These are phyloP conservation scores for Diatrype stigma DNA, from an alignment of 2,329 filamentous ascomycete genomes.

Conservation along the genomic window DNA sequence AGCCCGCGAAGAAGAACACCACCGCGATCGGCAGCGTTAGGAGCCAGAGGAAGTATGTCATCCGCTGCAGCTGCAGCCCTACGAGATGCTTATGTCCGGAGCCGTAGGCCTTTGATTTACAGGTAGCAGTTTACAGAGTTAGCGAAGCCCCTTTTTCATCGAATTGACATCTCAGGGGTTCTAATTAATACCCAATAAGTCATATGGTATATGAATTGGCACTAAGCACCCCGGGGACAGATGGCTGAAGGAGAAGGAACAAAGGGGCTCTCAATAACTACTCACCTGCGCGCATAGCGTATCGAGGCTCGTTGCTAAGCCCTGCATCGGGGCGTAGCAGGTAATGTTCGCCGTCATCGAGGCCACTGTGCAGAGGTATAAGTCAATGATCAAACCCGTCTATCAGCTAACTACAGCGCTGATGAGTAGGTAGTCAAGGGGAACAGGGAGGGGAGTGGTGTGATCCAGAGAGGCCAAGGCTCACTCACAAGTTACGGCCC, in stretches of 20 bases:
- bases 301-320: constrained; percentile 85
- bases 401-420: too few species aligned
- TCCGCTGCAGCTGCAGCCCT: constrained; percentile 75
- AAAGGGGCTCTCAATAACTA: too few species aligned
- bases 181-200: too few species aligned
- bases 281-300: constrained; percentile 90
- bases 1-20: constrained; percentile 65
- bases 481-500: constrained; percentile 52
- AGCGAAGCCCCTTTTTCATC: too few species aligned
- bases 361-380: too few species aligned
- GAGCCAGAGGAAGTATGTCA: constrained; percentile 70
- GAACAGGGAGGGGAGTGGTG: neutral
- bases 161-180: too few species aligned
- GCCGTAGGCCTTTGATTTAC: too few species aligned
- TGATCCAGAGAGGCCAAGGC: neutral
- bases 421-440: constrained; percentile 12
- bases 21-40: constrained; percentile 67
- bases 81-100: constrained; percentile 87
- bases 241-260: too few species aligned
- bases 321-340: constrained; percentile 73
- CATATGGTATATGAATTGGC: too few species aligned
- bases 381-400: too few species aligned
- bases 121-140: too few species aligned
- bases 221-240: too few species aligned
- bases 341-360: constrained; percentile 80